Evolutionary conservation across 2,329 filamentous ascomycete genomes (phyloP).

Genomic region (Cordyceps tenuipes): DNA sequence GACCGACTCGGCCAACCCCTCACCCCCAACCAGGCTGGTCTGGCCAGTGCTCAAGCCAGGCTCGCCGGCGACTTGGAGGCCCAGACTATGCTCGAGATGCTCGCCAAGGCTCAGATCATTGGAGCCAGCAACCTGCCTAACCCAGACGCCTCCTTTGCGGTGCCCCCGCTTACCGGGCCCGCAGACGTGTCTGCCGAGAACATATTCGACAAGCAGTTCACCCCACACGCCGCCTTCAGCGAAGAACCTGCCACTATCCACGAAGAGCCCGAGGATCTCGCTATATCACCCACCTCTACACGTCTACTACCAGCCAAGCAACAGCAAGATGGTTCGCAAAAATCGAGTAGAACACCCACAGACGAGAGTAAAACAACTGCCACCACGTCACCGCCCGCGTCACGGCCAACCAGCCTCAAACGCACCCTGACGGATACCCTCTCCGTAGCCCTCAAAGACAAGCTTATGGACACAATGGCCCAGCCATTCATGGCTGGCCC

Average conservation of each 20-base stretch:
- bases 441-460: constrained; percentile 67
- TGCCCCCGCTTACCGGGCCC: constrained; percentile 69
- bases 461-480: constrained; percentile 75
- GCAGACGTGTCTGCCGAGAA: constrained; percentile 66
- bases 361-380: constrained; percentile 47
- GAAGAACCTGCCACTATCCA: constrained; percentile 34
- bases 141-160: constrained; percentile 31
- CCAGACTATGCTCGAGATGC: constrained; percentile 82
- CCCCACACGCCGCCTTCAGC: constrained; percentile 42
- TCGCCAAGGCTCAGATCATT: constrained; percentile 73
- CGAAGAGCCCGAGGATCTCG: constrained; percentile 14
- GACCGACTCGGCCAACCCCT: constrained; percentile 76
- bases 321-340: constrained; percentile 31
- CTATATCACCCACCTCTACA: constrained; percentile 15
- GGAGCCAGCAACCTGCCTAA: constrained; percentile 55
- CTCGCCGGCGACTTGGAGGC: constrained; percentile 76
- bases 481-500: constrained; percentile 61
- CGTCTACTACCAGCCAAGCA: constrained; percentile 16
- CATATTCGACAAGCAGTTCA: constrained; percentile 77
- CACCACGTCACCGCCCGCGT: constrained; percentile 40
- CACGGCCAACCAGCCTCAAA: constrained; percentile 62
- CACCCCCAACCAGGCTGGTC: constrained; percentile 58
- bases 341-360: constrained; percentile 45
- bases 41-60: constrained; percentile 77
- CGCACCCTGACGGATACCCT: constrained; percentile 81